phyloP scores from a whole-genome alignment of 1,284 basidiomycete genomes.

The Ustilago curta region DNA sequence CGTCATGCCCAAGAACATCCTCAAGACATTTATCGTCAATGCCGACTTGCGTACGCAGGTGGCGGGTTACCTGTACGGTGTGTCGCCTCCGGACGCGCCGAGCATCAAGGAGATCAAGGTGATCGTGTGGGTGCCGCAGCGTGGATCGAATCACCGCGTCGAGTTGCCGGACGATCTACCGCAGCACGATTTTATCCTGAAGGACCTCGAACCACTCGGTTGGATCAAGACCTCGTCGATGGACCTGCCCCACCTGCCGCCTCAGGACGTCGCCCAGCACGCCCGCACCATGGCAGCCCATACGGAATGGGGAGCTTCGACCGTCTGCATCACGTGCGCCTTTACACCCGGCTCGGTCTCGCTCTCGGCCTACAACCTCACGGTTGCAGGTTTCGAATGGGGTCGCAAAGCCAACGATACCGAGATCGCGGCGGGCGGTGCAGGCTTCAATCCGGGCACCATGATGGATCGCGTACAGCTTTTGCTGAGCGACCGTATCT shows the following conservation, averaged over 20 bases:
- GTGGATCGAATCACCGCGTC: conserved; percentile 92
- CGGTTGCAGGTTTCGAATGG: conserved; percentile 96
- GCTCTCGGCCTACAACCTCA: conserved; percentile 89
- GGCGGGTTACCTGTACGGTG: conserved; percentile 91
- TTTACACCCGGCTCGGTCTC: conserved; percentile 99
- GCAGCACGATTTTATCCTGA: conserved; percentile 91
- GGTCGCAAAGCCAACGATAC: conserved; percentile 87
- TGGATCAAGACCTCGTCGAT: conserved; percentile 93
- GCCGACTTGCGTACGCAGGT: conserved; percentile 96
- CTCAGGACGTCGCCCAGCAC: conserved; percentile 93
- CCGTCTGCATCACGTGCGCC: conserved; percentile 91
- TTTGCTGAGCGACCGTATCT: conserved; percentile 82
- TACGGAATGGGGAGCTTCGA: conserved; percentile 91
- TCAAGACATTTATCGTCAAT: conserved; percentile 92
- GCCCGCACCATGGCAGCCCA: conserved; percentile 96
- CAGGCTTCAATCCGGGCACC: conserved; percentile 84
- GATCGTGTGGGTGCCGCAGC: conserved; percentile 93
- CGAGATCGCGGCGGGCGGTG: conserved; percentile 74
- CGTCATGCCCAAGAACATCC: conserved; percentile 95
- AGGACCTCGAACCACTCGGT: conserved; percentile 93
- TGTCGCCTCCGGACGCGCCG: conserved; percentile 92
- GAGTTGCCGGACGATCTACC: conserved; percentile 88
- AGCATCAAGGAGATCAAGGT: conserved; percentile 99
- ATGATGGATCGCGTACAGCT: conserved; percentile 98
- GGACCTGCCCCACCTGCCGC: conserved; percentile 76